Conservation (phyloP, 2,329 filamentous ascomycete genomes). For the Sporothrix brasiliensis region DNA sequence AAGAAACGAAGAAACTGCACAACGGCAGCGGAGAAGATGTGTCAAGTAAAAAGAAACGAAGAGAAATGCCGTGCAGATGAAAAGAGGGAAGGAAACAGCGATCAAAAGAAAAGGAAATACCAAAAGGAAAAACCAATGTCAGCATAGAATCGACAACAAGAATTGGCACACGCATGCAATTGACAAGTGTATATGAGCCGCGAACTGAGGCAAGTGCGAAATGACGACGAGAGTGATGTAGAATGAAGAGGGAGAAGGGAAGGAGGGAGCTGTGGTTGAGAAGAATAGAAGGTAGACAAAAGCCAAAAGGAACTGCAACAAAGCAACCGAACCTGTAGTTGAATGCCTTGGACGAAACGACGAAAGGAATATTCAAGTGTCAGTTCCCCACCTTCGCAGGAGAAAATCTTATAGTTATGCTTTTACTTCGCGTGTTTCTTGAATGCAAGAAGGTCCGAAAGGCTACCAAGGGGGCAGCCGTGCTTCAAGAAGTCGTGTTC, state of each 20-base stretch:
- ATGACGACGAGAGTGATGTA: neutral
- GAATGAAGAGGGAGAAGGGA: neutral
- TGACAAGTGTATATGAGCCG: neutral
- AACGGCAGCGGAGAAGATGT: neutral
- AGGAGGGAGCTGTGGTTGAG: neutral
- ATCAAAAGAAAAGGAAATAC: neutral
- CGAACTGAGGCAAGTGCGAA: neutral
- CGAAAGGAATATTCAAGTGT: neutral
- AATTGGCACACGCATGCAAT: conserved; percentile 3
- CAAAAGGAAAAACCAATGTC: neutral
- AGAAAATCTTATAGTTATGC: neutral
- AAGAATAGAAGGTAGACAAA: neutral
- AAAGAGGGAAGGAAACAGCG: neutral
- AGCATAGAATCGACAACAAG: neutral
- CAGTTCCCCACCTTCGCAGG: neutral
- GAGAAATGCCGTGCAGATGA: neutral
- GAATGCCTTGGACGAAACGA: neutral
- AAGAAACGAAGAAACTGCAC: neutral
- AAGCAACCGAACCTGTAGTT: neutral
- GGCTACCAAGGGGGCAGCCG: conserved; percentile 78
- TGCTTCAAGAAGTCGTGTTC: conserved; percentile 93
- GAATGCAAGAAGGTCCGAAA: conserved; percentile 86
- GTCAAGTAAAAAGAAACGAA: neutral
- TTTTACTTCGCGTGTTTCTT: conserved; percentile 70
- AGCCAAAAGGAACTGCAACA: neutral